phyloP scores from a whole-genome alignment of 2,329 filamentous ascomycete species.

The Colletotrichum tropicale region DNA sequence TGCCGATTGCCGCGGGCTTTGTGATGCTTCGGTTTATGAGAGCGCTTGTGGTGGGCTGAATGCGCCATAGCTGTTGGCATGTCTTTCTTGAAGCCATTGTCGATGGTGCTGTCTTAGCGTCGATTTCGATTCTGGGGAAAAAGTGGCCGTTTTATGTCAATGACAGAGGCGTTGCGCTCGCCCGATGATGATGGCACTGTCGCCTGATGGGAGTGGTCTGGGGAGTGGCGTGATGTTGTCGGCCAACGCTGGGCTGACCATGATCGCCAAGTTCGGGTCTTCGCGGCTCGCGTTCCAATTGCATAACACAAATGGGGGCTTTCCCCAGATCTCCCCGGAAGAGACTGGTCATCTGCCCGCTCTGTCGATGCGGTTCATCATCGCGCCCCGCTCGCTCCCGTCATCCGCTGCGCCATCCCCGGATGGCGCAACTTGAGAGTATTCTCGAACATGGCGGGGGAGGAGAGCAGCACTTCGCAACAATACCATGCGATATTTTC shows the following conservation, averaged over 20 bases:
- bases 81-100: slow-evolving; percentile 9
- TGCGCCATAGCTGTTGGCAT: slow-evolving; percentile 14
- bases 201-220: neutral
- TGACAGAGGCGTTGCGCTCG: neutral
- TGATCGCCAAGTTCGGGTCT: slow-evolving; percentile 2
- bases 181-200: slow-evolving; percentile 16
- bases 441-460: neutral
- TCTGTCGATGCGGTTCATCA: neutral
- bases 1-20: neutral
- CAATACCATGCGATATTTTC: no score
- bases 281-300: neutral
- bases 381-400: neutral
- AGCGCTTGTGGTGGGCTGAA: neutral
- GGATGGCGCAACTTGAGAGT: neutral
- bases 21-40: neutral
- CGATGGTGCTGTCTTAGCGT: neutral
- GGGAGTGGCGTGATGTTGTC: slow-evolving; percentile 17
- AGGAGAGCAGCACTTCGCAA: neutral
- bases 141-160: neutral
- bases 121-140: neutral
- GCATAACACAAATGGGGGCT: neutral
- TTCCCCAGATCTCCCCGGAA: slow-evolving; percentile 14
- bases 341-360: neutral
- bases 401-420: neutral
- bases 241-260: slow-evolving; percentile 16